Percentiles rank a stretch among this genome's conserved stretches.
These are phyloP conservation scores for Cercospora beticola DNA, from an alignment of 2,329 filamentous ascomycete species.

Conservation along the genomic window DNA sequence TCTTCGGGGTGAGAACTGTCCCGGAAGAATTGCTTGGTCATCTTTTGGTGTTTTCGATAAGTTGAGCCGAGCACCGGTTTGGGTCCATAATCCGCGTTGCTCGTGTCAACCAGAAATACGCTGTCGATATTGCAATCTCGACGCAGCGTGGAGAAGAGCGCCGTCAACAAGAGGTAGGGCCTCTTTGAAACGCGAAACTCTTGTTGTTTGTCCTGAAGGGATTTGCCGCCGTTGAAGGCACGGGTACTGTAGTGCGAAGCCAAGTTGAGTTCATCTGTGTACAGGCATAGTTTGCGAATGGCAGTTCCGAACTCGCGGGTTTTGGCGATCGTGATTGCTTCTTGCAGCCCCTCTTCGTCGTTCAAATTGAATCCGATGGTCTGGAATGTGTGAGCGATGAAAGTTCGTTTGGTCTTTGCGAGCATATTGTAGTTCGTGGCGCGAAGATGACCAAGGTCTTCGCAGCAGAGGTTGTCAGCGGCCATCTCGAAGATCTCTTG, in stretches of 20 bases:
- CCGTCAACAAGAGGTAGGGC: neutral
- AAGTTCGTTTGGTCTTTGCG: neutral
- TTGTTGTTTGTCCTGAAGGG: neutral
- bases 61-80: neutral
- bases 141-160: neutral
- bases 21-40: neutral
- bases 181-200: neutral
- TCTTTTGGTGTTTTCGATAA: neutral
- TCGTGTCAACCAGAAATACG: neutral
- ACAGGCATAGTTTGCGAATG: neutral
- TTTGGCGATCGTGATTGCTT: neutral
- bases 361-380: neutral
- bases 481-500: neutral
- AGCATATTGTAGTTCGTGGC: neutral
- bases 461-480: neutral
- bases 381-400: neutral
- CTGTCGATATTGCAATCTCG: neutral
- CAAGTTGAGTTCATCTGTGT: neutral
- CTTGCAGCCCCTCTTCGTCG: neutral
- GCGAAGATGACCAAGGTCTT: neutral
- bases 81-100: neutral
- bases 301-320: neutral
- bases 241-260: neutral
- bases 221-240: neutral
- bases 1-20: neutral